Conservation (phyloP, 2,329 filamentous ascomycete species). For the Byssothecium circinans region DNA sequence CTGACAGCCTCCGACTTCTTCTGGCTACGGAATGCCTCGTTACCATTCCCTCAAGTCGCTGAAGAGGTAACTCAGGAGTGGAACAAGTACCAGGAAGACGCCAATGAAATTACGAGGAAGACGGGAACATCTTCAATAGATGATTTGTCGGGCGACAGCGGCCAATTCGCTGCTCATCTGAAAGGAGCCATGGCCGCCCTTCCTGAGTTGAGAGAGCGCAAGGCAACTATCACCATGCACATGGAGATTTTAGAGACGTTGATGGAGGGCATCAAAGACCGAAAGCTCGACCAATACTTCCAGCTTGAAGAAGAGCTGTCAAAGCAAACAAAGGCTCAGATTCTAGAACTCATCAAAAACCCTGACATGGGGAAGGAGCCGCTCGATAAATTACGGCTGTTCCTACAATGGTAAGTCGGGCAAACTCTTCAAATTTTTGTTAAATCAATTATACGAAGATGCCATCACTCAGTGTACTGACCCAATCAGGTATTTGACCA, state of each 20-base stretch:
- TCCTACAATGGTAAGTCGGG: constrained; percentile 76
- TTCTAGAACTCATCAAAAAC: constrained; percentile 84
- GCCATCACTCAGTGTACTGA: constrained; percentile 4
- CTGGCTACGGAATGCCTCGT: constrained; percentile 88
- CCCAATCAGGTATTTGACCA: constrained; percentile 63
- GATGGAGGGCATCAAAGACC: constrained; percentile 83
- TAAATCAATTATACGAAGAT: constrained; percentile 53
- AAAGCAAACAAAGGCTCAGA: constrained; percentile 87
- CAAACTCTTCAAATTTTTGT: not conserved
- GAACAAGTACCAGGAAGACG: constrained; percentile 93
- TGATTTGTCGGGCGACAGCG: constrained; percentile 86
- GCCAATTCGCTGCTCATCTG: constrained; percentile 86
- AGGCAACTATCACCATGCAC: constrained; percentile 80
- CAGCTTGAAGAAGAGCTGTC: constrained; percentile 90
- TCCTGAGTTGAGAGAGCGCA: constrained; percentile 88
- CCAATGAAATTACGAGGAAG: constrained; percentile 90
- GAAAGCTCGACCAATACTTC: constrained; percentile 94
- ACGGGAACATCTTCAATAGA: constrained; percentile 91
- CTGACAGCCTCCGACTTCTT: constrained; percentile 91
- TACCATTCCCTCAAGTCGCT: constrained; percentile 92
- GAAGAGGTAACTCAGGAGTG: constrained; percentile 95
- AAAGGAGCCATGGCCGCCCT: constrained; percentile 93
- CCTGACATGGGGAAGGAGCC: constrained; percentile 79
- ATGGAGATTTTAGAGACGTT: constrained; percentile 94
- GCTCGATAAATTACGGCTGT: constrained; percentile 85